These are phyloP conservation scores for Hypomontagnella monticulosa DNA, from an alignment of 495 filamentous ascomycete species.

Conservation along the genomic window DNA sequence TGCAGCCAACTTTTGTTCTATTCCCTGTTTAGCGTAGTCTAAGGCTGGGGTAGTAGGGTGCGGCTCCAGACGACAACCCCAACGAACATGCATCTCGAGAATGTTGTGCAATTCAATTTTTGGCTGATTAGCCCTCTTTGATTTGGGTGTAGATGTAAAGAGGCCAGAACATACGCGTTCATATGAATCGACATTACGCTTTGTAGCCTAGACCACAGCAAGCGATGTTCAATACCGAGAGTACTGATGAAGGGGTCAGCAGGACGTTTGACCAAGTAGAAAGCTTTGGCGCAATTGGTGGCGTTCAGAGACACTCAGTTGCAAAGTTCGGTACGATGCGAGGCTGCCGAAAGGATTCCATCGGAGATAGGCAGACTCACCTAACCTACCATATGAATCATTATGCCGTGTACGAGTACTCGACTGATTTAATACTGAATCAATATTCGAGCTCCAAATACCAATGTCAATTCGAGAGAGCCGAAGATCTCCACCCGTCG, in stretches of 20 bases:
- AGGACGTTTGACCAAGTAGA: not conserved
- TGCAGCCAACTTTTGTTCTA: conserved; percentile 25
- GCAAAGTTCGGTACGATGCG: conserved; percentile 11
- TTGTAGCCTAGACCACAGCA: conserved; percentile 14
- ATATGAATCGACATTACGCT: not conserved
- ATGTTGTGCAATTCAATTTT: conserved; percentile 14
- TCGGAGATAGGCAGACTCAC: conserved; percentile 9
- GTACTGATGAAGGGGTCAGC: conserved; percentile 10
- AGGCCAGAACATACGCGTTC: conserved; percentile 10
- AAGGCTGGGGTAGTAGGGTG: conserved; percentile 29
- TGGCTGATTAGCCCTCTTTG: conserved; percentile 13
- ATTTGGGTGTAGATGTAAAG: conserved; percentile 16
- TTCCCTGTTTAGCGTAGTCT: conserved; percentile 25
- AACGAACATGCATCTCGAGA: conserved; percentile 6
- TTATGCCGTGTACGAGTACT: conserved; percentile 2
- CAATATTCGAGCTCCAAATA: conserved; percentile 11
- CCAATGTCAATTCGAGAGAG: conserved; percentile 9
- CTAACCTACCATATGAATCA: conserved; percentile 15
- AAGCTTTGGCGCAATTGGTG: conserved; percentile 4
- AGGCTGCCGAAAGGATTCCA: conserved; percentile 3
- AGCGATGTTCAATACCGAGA: not conserved
- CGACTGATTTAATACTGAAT: conserved; percentile 2
- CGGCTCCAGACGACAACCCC: conserved; percentile 26
- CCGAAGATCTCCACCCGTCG: conserved; percentile 7
- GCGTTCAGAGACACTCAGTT: conserved; percentile 7